A percentile compares a stretch with the other conserved stretches of the same genome.
Evolutionary conservation across 1,139 yeast genomes (phyloP).

Genomic region (Nakaseomyces bracarensis): DNA sequence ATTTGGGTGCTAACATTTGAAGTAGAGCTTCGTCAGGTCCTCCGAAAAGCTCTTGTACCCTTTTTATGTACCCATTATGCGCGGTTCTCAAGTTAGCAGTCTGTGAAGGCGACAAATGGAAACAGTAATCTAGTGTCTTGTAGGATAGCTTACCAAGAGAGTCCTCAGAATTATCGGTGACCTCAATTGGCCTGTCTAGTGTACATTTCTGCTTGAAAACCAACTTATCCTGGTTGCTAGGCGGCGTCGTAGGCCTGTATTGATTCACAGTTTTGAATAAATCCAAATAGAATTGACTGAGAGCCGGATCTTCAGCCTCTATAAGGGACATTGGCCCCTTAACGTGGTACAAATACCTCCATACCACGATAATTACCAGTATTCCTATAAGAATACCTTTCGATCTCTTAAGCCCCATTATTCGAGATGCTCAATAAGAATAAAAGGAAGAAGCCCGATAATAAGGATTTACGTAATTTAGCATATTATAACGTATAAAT

Average conservation of each 20-base stretch:
- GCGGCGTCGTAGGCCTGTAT: conserved; percentile 12
- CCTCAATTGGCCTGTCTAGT: conserved; percentile 13
- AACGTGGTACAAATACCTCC: neutral
- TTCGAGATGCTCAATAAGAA: no score
- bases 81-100: conserved; percentile 40
- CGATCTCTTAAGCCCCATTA: neutral
- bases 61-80: conserved; percentile 45
- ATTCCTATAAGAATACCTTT: neutral
- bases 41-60: conserved; percentile 25
- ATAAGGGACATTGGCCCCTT: neutral
- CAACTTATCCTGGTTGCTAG: conserved; percentile 4
- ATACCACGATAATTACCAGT: neutral
- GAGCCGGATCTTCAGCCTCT: neutral
- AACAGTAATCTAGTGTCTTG: conserved; percentile 19
- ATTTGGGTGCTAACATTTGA: neutral
- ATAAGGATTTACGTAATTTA: no score
- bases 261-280: conserved; percentile 9
- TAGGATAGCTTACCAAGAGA: conserved; percentile 10
- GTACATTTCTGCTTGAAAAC: conserved; percentile 7
- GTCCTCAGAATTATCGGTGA: conserved; percentile 10
- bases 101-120: conserved; percentile 40
- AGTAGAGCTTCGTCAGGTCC: neutral
- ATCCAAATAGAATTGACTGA: conserved; percentile 7
- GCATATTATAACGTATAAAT: no score
- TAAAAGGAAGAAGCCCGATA: no score